Evolutionary conservation across 1,284 basidiomycete genomes (phyloP).

Genomic region (Sporisorium exsertum): DNA sequence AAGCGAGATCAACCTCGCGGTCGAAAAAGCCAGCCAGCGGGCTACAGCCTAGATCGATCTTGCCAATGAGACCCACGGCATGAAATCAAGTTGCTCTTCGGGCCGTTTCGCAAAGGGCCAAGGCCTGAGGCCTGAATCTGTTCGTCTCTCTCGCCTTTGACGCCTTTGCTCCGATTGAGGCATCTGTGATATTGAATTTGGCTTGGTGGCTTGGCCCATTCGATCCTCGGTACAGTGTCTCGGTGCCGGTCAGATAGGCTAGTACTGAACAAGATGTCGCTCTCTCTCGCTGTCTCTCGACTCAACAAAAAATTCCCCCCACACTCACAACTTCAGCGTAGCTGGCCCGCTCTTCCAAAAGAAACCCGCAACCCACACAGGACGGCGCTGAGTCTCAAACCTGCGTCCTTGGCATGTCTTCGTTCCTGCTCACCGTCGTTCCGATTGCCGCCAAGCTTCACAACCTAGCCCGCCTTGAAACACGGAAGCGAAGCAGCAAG

Average conservation of each 20-base stretch:
- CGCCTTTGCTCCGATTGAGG: neutral
- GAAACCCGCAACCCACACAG: conserved; percentile 10
- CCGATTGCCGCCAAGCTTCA: conserved; percentile 3
- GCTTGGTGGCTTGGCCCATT: neutral
- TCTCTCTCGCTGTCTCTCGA: neutral
- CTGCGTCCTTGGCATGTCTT: conserved; percentile 4
- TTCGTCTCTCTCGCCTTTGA: neutral
- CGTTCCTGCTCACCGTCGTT: neutral
- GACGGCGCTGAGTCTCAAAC: conserved; percentile 8
- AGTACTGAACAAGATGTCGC: neutral
- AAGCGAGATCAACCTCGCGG: too few species aligned
- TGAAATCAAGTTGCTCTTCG: neutral
- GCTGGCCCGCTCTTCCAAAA: neutral
- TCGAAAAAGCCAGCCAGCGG: too few species aligned
- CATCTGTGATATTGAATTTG: too few species aligned
- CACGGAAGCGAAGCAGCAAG: neutral
- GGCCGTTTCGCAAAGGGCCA: neutral
- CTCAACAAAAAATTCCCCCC: neutral
- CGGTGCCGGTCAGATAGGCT: conserved; percentile 7
- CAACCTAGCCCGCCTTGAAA: neutral
- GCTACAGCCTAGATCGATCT: too few species aligned
- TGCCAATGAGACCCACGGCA: too few species aligned
- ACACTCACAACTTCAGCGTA: neutral
- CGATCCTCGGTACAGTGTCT: conserved; percentile 15
- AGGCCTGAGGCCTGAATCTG: neutral